These are phyloP conservation scores for Phytophthora pinifolia DNA, from an alignment of 352 stramenopile genomes.

Conservation along the genomic window DNA sequence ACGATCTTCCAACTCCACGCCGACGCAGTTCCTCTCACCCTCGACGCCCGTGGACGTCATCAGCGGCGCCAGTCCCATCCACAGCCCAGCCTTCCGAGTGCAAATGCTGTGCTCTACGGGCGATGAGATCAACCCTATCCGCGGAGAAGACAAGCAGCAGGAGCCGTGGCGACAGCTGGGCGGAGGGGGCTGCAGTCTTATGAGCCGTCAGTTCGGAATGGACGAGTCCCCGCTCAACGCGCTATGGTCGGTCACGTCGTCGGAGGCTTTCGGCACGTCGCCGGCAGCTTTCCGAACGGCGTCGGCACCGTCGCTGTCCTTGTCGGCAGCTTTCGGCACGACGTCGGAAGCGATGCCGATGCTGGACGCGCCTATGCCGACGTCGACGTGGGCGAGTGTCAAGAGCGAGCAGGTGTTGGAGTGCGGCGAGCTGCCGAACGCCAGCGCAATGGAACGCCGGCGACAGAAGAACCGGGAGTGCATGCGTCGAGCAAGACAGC, in stretches of 20 bases:
- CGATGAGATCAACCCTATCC: slow-evolving; percentile 11
- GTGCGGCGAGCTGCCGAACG: slow-evolving; percentile 19
- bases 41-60: slow-evolving; percentile 11
- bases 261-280: background rate
- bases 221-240: background rate
- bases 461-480: slow-evolving; percentile 45
- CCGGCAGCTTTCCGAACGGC: too few relatives aligned
- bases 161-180: slow-evolving; percentile 4
- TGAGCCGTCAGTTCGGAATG: background rate
- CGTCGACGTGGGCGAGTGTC: background rate
- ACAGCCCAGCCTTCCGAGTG: slow-evolving; percentile 10
- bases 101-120: slow-evolving; percentile 7
- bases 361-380: slow-evolving; percentile 12
- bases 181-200: background rate
- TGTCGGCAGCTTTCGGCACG: background rate
- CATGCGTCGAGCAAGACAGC: slow-evolving; percentile 42
- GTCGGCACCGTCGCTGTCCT: background rate
- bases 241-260: background rate
- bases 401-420: slow-evolving; percentile 15
- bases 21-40: background rate
- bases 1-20: background rate
- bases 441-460: slow-evolving; percentile 30
- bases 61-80: slow-evolving; percentile 16
- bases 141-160: slow-evolving; percentile 13
- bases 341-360: background rate